A percentile compares a stretch with the other conserved stretches of the same genome.
Evolutionary conservation across 2,329 filamentous ascomycete species (phyloP).

Genomic region (Alternaria sp.): DNA sequence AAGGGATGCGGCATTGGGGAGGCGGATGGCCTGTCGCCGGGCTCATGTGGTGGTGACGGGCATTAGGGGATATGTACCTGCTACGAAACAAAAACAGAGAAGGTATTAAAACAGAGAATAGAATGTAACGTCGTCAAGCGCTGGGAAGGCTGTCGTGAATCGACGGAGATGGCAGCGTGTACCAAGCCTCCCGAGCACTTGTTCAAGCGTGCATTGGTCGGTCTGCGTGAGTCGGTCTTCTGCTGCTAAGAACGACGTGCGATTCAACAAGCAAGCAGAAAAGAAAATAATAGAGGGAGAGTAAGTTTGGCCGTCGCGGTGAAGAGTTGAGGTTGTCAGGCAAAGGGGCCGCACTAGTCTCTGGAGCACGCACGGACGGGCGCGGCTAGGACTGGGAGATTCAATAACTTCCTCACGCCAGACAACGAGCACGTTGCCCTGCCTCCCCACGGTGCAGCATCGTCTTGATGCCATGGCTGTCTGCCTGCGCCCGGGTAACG

Average conservation of each 20-base stretch:
- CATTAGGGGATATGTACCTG: conserved; percentile 39
- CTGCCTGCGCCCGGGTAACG: neutral
- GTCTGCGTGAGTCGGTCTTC: conserved; percentile 33
- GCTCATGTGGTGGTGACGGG: conserved; percentile 20
- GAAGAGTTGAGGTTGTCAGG: conserved; percentile 34
- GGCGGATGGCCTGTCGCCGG: conserved; percentile 24
- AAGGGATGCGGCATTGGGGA: conserved; percentile 28
- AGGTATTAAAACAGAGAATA: conserved; percentile 52
- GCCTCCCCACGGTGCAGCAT: conserved; percentile 11
- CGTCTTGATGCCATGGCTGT: conserved; percentile 2
- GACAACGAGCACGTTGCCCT: conserved; percentile 20
- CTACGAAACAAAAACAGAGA: conserved; percentile 37
- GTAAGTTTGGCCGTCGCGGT: conserved; percentile 37
- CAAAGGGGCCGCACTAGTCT: conserved; percentile 33
- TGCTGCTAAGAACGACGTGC: conserved; percentile 35
- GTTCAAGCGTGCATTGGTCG: conserved; percentile 53
- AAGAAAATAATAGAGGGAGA: conserved; percentile 49
- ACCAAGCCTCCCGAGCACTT: conserved; percentile 52
- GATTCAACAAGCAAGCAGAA: conserved; percentile 42
- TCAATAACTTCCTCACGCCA: conserved; percentile 23
- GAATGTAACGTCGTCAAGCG: conserved; percentile 47
- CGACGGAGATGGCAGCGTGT: conserved; percentile 53
- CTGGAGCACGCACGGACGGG: conserved; percentile 25
- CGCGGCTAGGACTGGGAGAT: conserved; percentile 19
- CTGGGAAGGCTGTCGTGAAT: conserved; percentile 50